Evolutionary conservation across 1,284 basidiomycete genomes (phyloP), one percentile per base, ranked within the genome.

Genomic region (Leccinum holopus): DNA sequence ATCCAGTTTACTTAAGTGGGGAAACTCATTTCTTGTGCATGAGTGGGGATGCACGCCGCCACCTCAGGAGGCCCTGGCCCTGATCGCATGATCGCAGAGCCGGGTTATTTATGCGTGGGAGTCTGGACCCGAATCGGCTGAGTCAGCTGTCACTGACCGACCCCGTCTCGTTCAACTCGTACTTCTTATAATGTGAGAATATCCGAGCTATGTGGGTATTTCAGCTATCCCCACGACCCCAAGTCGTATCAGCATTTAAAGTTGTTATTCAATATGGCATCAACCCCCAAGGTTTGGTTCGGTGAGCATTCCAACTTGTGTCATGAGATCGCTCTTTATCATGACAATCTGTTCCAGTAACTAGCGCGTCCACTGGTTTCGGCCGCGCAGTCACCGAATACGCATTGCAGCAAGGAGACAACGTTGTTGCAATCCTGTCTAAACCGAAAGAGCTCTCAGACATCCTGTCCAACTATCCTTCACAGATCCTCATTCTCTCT

Each of bases 401-500:
- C 11, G 69, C 61, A 35, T 49, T 75, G 35, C 58, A 61, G 18
- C 63, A 63, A 18, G 72, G 74, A 55, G 71, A 72, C 37, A 67
- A 21, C 18, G 68, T 75, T 28, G 62, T 72, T 10, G 72, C 71
- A n/a, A 69, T 70, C 10, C n/a, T 66, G 37, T 64, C 66, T 37
- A 57, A 64, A 58, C 64, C 65, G 1, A 65, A 63, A 14, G 58
- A 57, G 5, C 64, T 75, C 47, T 65, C 63, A 11, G 65, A 65
- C 33, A 62, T 75, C 32, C 28, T 58, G 11, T 47, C 63, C 14
- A 64, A 52, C 41, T 75, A 79, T 37, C 68, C 79, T 30, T 70
- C 79, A 11, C 74, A 76, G 59, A 78, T 80, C 9, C 81, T 83
- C 16, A 65, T 80, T 9, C 71, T 84, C 14, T 67, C 58, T 10